phyloP scores from a whole-genome alignment of 2,329 filamentous ascomycete genomes.

The Alternaria arborescens region DNA sequence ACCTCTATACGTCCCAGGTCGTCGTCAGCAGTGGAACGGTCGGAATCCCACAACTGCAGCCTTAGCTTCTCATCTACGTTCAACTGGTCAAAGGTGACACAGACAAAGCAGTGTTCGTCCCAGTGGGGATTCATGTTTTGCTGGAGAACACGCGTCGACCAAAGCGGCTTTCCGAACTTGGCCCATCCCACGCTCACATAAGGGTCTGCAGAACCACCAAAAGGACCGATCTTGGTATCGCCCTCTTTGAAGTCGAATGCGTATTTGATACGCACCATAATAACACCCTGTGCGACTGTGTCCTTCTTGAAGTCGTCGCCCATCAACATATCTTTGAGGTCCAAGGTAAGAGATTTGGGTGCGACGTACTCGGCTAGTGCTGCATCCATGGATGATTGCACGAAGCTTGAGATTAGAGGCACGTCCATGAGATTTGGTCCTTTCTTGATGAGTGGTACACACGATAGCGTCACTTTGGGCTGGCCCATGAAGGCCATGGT shows the following conservation, averaged over 20 bases:
- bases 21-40: slow-evolving; percentile 75
- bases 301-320: slow-evolving; percentile 84
- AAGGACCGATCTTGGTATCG: slow-evolving; percentile 68
- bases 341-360: slow-evolving; percentile 76
- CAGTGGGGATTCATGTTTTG: slow-evolving; percentile 73
- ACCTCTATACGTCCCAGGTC: slow-evolving; percentile 78
- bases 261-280: slow-evolving; percentile 71
- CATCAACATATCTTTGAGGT: slow-evolving; percentile 79
- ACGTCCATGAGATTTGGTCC: slow-evolving; percentile 78
- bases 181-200: slow-evolving; percentile 79
- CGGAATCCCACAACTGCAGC: slow-evolving; percentile 78
- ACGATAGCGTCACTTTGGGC: slow-evolving; percentile 75
- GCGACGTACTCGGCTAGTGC: slow-evolving; percentile 79
- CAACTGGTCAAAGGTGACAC: slow-evolving; percentile 74
- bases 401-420: slow-evolving; percentile 77
- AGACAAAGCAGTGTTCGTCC: slow-evolving; percentile 74
- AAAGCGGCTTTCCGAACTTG: slow-evolving; percentile 76
- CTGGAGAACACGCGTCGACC: slow-evolving; percentile 70
- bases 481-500: slow-evolving; percentile 79
- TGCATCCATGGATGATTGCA: slow-evolving; percentile 76
- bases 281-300: slow-evolving; percentile 68
- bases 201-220: slow-evolving; percentile 70
- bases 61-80: slow-evolving; percentile 75
- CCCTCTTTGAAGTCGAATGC: slow-evolving; percentile 77
- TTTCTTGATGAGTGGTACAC: slow-evolving; percentile 73